Percentiles rank a stretch among this genome's conserved stretches.
Conservation (phyloP, 164 flowering plant genomes). For the Echeveria elegans region DNA sequence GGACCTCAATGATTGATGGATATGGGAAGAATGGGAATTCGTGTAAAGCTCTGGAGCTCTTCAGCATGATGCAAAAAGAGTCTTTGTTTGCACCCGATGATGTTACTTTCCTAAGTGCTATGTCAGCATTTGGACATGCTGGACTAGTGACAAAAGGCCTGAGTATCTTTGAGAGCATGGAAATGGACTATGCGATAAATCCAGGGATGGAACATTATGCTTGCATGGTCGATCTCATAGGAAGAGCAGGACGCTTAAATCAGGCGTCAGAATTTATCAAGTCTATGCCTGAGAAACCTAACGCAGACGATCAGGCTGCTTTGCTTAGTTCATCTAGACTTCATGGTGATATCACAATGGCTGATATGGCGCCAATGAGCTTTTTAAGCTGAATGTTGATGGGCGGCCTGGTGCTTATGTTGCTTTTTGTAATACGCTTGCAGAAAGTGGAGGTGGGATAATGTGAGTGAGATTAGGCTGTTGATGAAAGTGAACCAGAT, state of each 20-base stretch:
- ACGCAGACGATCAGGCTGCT: constrained; percentile 89
- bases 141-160: constrained; percentile 57
- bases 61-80: constrained; percentile 33
- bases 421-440: constrained; percentile 73
- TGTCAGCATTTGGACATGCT: constrained; percentile 86
- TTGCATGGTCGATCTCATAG: constrained; percentile 90
- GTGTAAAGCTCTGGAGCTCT: constrained; percentile 53
- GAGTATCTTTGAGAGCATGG: constrained; percentile 71
- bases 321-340: constrained; percentile 66
- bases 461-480: constrained; percentile 59
- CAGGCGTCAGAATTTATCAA: constrained; percentile 56
- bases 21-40: constrained; percentile 88
- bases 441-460: constrained; percentile 76
- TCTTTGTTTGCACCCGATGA: constrained; percentile 42
- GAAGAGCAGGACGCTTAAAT: constrained; percentile 60
- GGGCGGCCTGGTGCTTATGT: constrained; percentile 75
- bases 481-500: constrained; percentile 64
- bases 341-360: constrained; percentile 70
- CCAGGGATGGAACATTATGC: constrained; percentile 94
- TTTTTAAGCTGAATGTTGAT: constrained; percentile 47
- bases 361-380: constrained; percentile 64
- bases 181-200: constrained; percentile 43
- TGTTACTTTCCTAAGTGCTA: constrained; percentile 72
- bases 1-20: constrained; percentile 98
- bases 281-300: constrained; percentile 68